Evolutionary conservation across 192 early-diverging fungal species (phyloP).

Genomic region (Linnemannia elongata): DNA sequence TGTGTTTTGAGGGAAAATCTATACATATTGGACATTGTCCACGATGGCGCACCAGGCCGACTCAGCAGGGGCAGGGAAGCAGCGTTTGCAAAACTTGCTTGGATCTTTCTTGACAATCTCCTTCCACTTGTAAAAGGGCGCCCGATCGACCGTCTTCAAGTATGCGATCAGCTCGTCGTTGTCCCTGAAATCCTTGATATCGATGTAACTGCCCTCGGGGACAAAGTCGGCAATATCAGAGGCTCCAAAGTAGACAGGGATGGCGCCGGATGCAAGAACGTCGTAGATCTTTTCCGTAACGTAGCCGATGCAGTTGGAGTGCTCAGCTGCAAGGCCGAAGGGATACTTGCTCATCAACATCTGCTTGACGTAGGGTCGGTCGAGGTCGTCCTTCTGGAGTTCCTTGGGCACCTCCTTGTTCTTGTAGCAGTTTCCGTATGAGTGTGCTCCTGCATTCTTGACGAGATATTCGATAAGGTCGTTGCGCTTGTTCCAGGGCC

Average conservation of each 20-base stretch:
- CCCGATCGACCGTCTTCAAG: constrained; percentile 7
- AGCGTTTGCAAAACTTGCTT: constrained; percentile 26
- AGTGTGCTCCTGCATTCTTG: constrained; percentile 32
- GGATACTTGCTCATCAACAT: constrained; percentile 23
- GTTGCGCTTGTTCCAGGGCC: constrained; percentile 36
- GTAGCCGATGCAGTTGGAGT: constrained; percentile 53
- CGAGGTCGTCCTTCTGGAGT: neutral
- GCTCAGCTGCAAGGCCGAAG: constrained; percentile 38
- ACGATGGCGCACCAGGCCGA: constrained; percentile 2
- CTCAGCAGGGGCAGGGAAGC: constrained; percentile 11
- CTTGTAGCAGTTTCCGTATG: constrained; percentile 37
- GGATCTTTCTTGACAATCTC: constrained; percentile 2
- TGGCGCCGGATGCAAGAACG: constrained; percentile 27
- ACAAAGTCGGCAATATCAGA: constrained; percentile 52
- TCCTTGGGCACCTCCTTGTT: constrained; percentile 33
- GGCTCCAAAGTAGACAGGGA: constrained; percentile 54
- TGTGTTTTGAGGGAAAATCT: neutral
- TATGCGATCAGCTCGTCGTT: constrained; percentile 8
- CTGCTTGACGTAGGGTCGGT: constrained; percentile 15
- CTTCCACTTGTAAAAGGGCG: constrained; percentile 19
- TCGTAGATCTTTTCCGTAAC: constrained; percentile 58
- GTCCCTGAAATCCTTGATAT: constrained; percentile 15
- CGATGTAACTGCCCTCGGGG: constrained; percentile 25
- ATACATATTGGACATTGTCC: constrained; percentile 14
- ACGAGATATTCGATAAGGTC: constrained; percentile 31